Percentiles rank a stretch among this genome's conserved stretches.
phyloP scores from a whole-genome alignment of 768 basidiomycete species.

The Austroboletus festivus region DNA sequence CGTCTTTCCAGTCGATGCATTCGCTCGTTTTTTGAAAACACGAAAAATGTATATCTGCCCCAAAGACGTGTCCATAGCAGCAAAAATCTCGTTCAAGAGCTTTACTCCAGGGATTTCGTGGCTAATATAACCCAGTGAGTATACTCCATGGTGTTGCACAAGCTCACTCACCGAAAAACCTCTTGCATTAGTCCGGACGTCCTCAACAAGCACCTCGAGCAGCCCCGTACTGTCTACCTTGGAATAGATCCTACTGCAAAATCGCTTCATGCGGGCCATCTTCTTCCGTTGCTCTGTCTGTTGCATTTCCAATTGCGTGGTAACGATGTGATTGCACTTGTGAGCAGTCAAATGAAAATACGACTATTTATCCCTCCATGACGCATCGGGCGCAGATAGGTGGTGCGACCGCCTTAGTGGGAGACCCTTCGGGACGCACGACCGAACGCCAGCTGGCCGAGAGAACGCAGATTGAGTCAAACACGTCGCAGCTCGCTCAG shows the following conservation, averaged over 20 bases:
- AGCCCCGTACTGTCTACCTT: conserved; percentile 63
- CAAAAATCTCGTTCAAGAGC: conserved; percentile 32
- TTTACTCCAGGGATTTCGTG: conserved; percentile 31
- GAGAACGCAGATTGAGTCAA: conserved; percentile 54
- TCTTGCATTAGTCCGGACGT: conserved; percentile 38
- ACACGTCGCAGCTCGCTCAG: conserved; percentile 59
- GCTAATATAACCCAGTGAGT: conserved; percentile 38
- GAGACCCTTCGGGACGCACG: conserved; percentile 90
- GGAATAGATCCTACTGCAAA: conserved; percentile 92
- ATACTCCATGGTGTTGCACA: neutral
- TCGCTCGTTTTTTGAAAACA: conserved; percentile 3
- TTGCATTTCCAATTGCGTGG: conserved; percentile 88
- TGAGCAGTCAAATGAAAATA: conserved; percentile 38
- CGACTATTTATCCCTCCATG: neutral
- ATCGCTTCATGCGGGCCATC: conserved; percentile 90
- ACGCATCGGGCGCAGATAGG: conserved; percentile 65
- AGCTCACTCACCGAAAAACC: neutral
- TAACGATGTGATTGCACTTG: conserved; percentile 79
- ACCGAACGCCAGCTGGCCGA: conserved; percentile 75
- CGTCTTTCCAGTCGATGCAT: conserved; percentile 17
- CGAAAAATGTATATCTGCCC: neutral
- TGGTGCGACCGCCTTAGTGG: conserved; percentile 93
- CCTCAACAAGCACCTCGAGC: conserved; percentile 36
- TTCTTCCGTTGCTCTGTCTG: conserved; percentile 81
- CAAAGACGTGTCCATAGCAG: conserved; percentile 17